Percentiles rank a stretch among this genome's conserved stretches.
Evolutionary conservation across 148 eudicot genomes (phyloP).

Genomic region (Tetragonia tetragonoides): DNA sequence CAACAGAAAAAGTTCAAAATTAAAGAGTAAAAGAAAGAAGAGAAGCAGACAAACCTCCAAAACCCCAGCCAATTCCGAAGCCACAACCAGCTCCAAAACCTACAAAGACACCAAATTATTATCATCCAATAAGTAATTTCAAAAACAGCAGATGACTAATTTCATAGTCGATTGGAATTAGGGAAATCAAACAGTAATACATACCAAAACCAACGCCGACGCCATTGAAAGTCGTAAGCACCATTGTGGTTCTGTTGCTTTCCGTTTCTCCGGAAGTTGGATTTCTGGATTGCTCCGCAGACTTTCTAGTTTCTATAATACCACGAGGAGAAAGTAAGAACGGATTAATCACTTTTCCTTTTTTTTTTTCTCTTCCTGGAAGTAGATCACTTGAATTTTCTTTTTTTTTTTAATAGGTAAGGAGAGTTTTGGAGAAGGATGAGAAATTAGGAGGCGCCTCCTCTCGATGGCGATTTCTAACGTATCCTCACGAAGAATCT

Average conservation of each 20-base stretch:
- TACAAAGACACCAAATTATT: constrained; percentile 10
- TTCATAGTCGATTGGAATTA: background rate
- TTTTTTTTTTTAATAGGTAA: too few species aligned
- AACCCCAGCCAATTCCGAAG: constrained; percentile 78
- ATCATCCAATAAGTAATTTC: background rate
- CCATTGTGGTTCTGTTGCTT: constrained; percentile 43
- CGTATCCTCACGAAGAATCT: too few species aligned
- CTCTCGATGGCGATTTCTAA: too few species aligned
- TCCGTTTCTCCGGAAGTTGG: too few species aligned
- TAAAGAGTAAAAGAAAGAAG: background rate
- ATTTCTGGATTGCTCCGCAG: too few species aligned
- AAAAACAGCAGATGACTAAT: background rate
- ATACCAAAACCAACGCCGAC: constrained; percentile 65
- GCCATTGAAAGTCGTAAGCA: constrained; percentile 60
- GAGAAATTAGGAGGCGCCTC: too few species aligned
- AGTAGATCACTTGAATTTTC: too few species aligned
- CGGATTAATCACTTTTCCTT: too few species aligned
- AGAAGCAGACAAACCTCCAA: constrained; percentile 51
- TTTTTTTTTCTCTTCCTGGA: too few species aligned
- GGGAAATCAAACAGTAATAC: background rate
- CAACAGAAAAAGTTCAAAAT: background rate
- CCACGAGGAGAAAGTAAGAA: too few species aligned
- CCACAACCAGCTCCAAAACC: constrained; percentile 78
- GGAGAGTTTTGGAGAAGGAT: too few species aligned
- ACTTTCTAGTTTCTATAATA: too few species aligned